Conservation (phyloP, 164 flowering plant genomes). For the Pachysandra terminalis region DNA sequence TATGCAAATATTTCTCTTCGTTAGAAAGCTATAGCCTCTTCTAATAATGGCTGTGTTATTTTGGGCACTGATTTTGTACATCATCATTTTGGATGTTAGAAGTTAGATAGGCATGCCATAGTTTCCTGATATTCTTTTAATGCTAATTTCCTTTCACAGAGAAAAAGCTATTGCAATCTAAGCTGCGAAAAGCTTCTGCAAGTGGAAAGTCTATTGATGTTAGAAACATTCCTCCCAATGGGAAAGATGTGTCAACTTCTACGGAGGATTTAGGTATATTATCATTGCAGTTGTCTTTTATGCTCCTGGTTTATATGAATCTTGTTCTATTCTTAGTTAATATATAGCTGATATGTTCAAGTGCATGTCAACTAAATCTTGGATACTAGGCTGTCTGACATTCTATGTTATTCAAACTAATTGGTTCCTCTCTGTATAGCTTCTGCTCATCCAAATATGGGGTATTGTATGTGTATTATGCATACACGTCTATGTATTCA, state of each 20-base stretch:
- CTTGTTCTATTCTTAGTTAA: neutral
- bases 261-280: constrained; percentile 70
- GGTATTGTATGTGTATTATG: too few relatives aligned
- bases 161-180: constrained; percentile 71
- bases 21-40: too few relatives aligned
- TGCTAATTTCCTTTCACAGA: constrained; percentile 39
- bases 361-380: neutral
- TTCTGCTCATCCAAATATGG: too few relatives aligned
- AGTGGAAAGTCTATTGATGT: constrained; percentile 39
- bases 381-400: neutral
- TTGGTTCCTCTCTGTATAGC: neutral
- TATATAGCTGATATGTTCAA: neutral
- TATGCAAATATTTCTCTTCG: neutral
- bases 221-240: constrained; percentile 26
- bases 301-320: neutral
- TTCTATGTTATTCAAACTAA: too few relatives aligned
- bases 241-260: constrained; percentile 63
- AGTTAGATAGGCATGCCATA: neutral
- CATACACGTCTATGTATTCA: neutral
- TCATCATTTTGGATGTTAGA: neutral
- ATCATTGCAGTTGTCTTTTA: neutral
- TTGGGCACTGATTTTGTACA: neutral
- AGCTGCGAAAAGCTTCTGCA: constrained; percentile 58
- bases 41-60: neutral
- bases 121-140: neutral